Base-by-base conservation (phyloP, 2,329 filamentous ascomycete genomes). In the Aspergillus sp. region DNA sequence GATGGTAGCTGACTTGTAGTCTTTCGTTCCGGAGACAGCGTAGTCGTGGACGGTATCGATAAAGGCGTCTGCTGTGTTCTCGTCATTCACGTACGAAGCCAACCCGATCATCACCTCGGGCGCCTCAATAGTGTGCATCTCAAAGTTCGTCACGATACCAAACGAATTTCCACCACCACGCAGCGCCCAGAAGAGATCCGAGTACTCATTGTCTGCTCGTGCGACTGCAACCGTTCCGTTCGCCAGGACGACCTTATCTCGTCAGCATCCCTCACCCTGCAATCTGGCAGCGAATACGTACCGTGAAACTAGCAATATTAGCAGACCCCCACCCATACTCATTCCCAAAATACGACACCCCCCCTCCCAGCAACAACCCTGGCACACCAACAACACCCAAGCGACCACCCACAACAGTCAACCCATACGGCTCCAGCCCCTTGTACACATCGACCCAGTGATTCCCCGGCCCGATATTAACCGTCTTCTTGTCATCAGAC, bases 141-240 rank as follows among this genome's bases (percentile, higher is more conserved):
- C 19, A 13, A 41, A 41, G 19, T 41, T 41, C n/a, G 38, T 41
- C 7, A 41, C 38, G 19, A 41, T 20, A 19, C n/a, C 38, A 20
- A 41, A 41, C 17, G 38, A 20, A 13, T 41, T 41, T 13, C 57
- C 55, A 3, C 55, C 55, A 15, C 57, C 57, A 17, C 51, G 52
- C 2, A 59, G 44, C 19, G 55, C 55, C 56, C 56, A 59, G 46
- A 50, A 59, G 15, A 59, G 27, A 44, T 59, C 56, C 3, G 55
- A 48, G 23, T 56, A 15, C 12, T 54, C 33, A 7, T 55, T 38
- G 35, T 38, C 51, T 9, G 48, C 52, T 12, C 52, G 50, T 2
- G 54, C 55, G 10, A 52, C 55, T 22, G 56, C 42, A 7, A 55
- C 39, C 15, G 53, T 51, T 6, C 54, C 54, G 3, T 42, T 17